Percentiles rank a stretch among this genome's conserved stretches.
These are phyloP conservation scores for Apophysomyces variabilis DNA, from an alignment of 371 early-diverging fungal species.

Conservation along the genomic window DNA sequence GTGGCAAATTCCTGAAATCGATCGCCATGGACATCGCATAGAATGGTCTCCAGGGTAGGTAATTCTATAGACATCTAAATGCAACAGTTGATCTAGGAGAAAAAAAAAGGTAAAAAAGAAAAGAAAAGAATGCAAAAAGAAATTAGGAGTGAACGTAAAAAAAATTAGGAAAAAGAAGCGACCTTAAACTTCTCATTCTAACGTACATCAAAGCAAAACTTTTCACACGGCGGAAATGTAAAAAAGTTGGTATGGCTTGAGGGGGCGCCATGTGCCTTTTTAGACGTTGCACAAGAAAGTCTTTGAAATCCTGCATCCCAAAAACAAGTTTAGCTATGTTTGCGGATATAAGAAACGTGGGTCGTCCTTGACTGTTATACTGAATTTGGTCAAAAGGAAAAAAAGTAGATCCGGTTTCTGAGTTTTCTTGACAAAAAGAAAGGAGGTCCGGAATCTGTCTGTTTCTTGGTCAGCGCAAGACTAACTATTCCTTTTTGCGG, in stretches of 20 bases:
- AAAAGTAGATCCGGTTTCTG: not conserved
- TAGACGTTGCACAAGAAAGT: not conserved
- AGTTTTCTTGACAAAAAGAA: conserved; percentile 5
- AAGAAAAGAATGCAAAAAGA: not conserved
- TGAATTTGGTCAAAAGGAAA: not conserved
- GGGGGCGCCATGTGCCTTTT: conserved; percentile 7
- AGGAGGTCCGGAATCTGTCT: not conserved
- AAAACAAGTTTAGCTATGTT: conserved; percentile 3
- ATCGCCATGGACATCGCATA: conserved; percentile 25
- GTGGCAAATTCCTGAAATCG: conserved; percentile 41
- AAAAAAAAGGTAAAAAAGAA: not conserved
- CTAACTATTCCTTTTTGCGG: not conserved
- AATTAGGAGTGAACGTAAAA: not conserved
- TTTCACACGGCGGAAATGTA: too few species aligned
- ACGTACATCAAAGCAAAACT: too few species aligned
- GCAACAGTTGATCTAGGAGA: not conserved
- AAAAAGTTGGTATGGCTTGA: too few species aligned
- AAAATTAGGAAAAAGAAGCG: not conserved
- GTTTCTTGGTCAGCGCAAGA: not conserved
- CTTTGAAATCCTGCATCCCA: not conserved
- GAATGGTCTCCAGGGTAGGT: conserved; percentile 41
- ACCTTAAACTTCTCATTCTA: too few species aligned
- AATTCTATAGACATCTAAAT: conserved; percentile 25
- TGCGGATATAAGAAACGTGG: conserved; percentile 7
- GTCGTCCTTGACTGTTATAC: conserved; percentile 1